These are phyloP conservation scores for Retiboletus flavoniger DNA, from an alignment of 1,284 basidiomycete species.

Conservation along the genomic window DNA sequence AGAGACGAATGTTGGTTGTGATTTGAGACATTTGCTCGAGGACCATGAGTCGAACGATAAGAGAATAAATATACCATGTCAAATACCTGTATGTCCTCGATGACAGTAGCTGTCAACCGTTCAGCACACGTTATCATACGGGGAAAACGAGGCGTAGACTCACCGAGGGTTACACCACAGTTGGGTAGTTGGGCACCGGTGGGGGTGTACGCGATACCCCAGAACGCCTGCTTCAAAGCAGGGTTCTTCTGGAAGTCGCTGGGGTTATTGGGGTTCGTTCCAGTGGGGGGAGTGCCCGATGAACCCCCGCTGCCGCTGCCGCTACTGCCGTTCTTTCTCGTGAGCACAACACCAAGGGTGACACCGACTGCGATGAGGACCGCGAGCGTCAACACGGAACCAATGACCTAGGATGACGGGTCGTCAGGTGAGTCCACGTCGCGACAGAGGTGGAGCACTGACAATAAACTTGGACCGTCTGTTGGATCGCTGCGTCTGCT, in stretches of 20 bases:
- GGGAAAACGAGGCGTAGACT: conserved; percentile 16
- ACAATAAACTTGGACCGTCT: conserved; percentile 36
- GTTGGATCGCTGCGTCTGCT: conserved; percentile 28
- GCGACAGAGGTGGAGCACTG: conserved; percentile 9
- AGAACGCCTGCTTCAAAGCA: conserved; percentile 63
- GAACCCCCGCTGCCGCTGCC: not conserved
- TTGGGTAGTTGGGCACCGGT: conserved; percentile 50
- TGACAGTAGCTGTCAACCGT: conserved; percentile 37
- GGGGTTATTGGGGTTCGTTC: conserved; percentile 57
- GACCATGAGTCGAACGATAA: conserved; percentile 11
- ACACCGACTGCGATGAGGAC: conserved; percentile 33
- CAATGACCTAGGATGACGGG: conserved; percentile 33
- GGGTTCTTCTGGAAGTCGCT: conserved; percentile 63
- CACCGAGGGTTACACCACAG: conserved; percentile 50
- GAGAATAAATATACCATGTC: not conserved
- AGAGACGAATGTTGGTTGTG: conserved; percentile 54
- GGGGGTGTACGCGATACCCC: conserved; percentile 74
- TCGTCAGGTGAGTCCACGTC: not conserved
- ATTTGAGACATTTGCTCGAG: conserved; percentile 56
- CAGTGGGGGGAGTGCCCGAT: conserved; percentile 27
- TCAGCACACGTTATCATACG: conserved; percentile 1
- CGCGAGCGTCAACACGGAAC: conserved; percentile 28
- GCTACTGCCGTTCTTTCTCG: conserved; percentile 30
- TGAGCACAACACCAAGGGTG: conserved; percentile 32
- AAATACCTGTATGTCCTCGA: conserved; percentile 52